Percentiles rank a stretch among this genome's conserved stretches.
Evolutionary conservation across 768 basidiomycete genomes (phyloP).

Genomic region (Leccinum olivaceopallidum): DNA sequence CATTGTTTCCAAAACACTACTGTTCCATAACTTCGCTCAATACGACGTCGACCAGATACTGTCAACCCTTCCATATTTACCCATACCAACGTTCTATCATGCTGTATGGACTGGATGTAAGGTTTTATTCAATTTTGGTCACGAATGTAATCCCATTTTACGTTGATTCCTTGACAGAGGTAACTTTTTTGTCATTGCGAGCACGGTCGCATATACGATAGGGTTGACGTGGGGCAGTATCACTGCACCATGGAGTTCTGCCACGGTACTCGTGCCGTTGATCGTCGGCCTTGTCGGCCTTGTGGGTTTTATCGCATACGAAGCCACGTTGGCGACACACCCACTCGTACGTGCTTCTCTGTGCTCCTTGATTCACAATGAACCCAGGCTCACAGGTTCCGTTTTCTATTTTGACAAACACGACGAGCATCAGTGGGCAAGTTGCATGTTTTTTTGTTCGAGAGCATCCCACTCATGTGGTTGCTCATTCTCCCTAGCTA

Average conservation of each 20-base stretch:
- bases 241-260: conserved; percentile 42
- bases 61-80: too few relatives aligned
- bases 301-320: conserved; percentile 40
- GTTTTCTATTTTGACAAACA: conserved; percentile 26
- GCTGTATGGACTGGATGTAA: conserved; percentile 44
- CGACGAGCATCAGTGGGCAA: conserved; percentile 32
- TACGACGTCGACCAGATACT: too few relatives aligned
- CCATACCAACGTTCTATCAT: too few relatives aligned
- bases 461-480: too few relatives aligned
- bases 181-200: conserved; percentile 40
- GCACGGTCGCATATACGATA: conserved; percentile 38
- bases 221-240: conserved; percentile 52
- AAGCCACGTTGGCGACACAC: conserved; percentile 29
- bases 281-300: conserved; percentile 43
- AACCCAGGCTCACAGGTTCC: conserved; percentile 10
- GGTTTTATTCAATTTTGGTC: conserved; percentile 8
- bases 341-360: conserved; percentile 30
- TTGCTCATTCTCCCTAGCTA: conserved; percentile 18
- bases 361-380: background rate
- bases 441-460: background rate
- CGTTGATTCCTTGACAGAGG: conserved; percentile 31
- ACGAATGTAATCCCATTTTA: background rate
- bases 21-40: too few relatives aligned
- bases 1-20: too few relatives aligned
- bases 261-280: conserved; percentile 42